Percentiles rank a stretch among this genome's conserved stretches.
Evolutionary conservation across 2,329 filamentous ascomycete genomes (phyloP).

Genomic region (Nigrospora oryzae): DNA sequence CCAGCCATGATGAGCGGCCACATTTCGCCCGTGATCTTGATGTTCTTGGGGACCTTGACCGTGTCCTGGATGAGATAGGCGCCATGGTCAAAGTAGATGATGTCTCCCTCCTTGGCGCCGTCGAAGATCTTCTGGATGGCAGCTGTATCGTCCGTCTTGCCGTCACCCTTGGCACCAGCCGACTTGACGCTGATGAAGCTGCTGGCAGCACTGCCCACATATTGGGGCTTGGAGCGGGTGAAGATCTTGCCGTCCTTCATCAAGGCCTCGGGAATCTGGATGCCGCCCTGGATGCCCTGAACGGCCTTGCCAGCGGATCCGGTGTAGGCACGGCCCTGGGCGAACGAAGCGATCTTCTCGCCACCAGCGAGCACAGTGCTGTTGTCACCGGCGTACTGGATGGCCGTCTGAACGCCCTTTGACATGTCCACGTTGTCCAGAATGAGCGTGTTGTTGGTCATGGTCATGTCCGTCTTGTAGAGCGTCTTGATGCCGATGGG

Average conservation of each 20-base stretch:
- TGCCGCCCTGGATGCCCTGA: slow-evolving; percentile 48
- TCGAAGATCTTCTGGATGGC: slow-evolving; percentile 76
- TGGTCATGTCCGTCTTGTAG: slow-evolving; percentile 53
- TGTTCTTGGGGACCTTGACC: slow-evolving; percentile 64
- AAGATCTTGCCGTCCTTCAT: slow-evolving; percentile 62
- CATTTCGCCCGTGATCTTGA: slow-evolving; percentile 84
- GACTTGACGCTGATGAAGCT: slow-evolving; percentile 78
- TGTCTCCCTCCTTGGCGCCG: slow-evolving; percentile 50
- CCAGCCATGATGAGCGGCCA: slow-evolving; percentile 85
- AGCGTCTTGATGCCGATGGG: slow-evolving; percentile 69
- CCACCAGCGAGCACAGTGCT: slow-evolving; percentile 60
- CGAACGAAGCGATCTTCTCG: slow-evolving; percentile 60
- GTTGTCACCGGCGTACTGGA: slow-evolving; percentile 49
- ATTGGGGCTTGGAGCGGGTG: slow-evolving; percentile 83
- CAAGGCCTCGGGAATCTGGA: slow-evolving; percentile 59
- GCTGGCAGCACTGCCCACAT: slow-evolving; percentile 56
- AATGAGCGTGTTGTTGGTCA: slow-evolving; percentile 73
- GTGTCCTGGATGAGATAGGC: slow-evolving; percentile 64
- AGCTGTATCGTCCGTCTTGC: slow-evolving; percentile 75
- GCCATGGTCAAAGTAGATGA: slow-evolving; percentile 71
- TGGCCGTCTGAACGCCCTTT: slow-evolving; percentile 56
- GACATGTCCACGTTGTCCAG: slow-evolving; percentile 85
- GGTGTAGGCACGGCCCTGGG: slow-evolving; percentile 70
- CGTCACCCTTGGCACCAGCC: slow-evolving; percentile 80
- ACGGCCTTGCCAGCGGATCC: slow-evolving; percentile 39